phyloP scores from a whole-genome alignment of 257 asterid genomes.

The Phtheirospermum japonicum region DNA sequence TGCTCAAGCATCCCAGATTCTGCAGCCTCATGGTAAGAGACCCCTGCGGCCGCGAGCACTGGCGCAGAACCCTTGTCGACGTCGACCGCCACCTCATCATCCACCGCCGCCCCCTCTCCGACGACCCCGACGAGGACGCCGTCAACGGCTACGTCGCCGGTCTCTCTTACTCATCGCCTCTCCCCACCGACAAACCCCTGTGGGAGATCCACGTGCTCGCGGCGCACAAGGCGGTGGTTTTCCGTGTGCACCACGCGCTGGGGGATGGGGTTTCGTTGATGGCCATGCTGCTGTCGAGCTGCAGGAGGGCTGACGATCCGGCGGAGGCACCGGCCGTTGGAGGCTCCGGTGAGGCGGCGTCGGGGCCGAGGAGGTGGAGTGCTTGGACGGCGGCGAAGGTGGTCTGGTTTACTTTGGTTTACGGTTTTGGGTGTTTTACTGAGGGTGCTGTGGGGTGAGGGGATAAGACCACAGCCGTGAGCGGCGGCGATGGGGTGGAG shows the following conservation, averaged over 20 bases:
- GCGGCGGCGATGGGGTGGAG: slow-evolving; percentile 58
- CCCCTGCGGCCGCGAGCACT: slow-evolving; percentile 57
- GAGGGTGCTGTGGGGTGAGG: slow-evolving; percentile 37
- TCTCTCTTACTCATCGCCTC: slow-evolving; percentile 52
- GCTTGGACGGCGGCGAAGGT: slow-evolving; percentile 29
- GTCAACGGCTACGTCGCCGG: slow-evolving; percentile 55
- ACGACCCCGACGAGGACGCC: slow-evolving; percentile 48
- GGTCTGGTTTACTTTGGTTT: slow-evolving; percentile 39
- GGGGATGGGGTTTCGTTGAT: slow-evolving; percentile 68
- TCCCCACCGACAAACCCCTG: slow-evolving; percentile 34
- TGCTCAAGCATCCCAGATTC: slow-evolving; percentile 68
- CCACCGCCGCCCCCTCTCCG: slow-evolving; percentile 38
- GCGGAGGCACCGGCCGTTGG: slow-evolving; percentile 31
- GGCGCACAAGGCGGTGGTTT: slow-evolving; percentile 51
- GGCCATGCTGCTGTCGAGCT: slow-evolving; percentile 34
- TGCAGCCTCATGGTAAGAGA: slow-evolving; percentile 67
- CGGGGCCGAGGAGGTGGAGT: slow-evolving; percentile 24
- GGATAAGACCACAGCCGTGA: slow-evolving; percentile 36
- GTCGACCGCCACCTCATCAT: slow-evolving; percentile 59
- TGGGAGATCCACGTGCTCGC: slow-evolving; percentile 70
- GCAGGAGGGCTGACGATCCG: slow-evolving; percentile 54
- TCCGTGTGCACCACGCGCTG: slow-evolving; percentile 77
- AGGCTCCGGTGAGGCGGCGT: slow-evolving; percentile 23
- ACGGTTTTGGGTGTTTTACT: slow-evolving; percentile 30
- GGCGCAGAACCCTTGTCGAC: slow-evolving; percentile 61